Evolutionary conservation across 2,329 filamentous ascomycete species (phyloP), one percentile per base, ranked within the genome.

Genomic region (Nemania abortiva): DNA sequence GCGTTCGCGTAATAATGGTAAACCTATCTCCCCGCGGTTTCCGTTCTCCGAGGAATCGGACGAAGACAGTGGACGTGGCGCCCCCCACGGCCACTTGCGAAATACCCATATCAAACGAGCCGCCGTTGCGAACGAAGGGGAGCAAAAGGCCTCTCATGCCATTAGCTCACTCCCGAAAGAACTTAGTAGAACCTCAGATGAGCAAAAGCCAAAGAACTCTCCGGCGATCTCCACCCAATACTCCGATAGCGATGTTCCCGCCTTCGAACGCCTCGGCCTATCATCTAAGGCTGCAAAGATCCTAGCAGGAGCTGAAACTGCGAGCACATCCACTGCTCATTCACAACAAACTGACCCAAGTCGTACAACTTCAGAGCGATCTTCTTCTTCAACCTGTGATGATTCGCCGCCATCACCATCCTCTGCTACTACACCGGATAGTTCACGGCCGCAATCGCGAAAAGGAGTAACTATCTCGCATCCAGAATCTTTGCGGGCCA

Each of bases 371-470:
- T 83, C 82, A 0, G 77, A 78, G 31, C 74, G 77, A 18, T 84
- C 83, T 0, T 83, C 82, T 1, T 81, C 81, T 1, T 84, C 83
- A 0, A 82, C 79, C 6, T 82, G 78, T 31, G 82, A 81, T 60
- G 82, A 83, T 42, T 76, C 76, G 10, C 81, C 79, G 1, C 79
- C 79, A 2, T 79, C 79, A 4, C 77, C 81, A 1, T 82, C 81
- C 0, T 78, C 79, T 13, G 75, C 76, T 0, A 82, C 80, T 4
- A 84, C 82, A 0, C 82, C 82, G 3, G 81, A 82, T 57, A 83
- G 80, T 6, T 83, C 82, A 5, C 76, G 82, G n/a, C 82, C 82
- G 2, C 82, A 83, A 60, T 83, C 81, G 5, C 74, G 77, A 10
- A 81, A 80, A 67, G 82, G 78, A n/a, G 22, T 72, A 20, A 53